Base-by-base conservation (phyloP, 805 yeast species). In the Clavispora vitiphila region DNA sequence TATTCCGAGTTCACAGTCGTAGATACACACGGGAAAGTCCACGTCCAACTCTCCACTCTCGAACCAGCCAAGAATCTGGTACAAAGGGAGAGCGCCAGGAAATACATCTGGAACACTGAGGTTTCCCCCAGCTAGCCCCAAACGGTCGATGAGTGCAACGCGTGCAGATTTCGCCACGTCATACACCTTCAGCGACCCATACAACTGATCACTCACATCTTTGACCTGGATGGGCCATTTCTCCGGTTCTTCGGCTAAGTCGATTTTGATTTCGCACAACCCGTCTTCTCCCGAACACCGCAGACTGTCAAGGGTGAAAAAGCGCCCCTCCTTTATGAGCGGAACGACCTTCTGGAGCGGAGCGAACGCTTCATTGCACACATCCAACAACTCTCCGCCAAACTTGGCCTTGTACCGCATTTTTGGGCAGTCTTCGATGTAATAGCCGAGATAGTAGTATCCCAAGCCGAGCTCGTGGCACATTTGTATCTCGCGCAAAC, bases 351-450 rank as follows among this genome's bases (percentile, higher is more conserved):
- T 46, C 3, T 61, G 55, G 10, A 76, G 47, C 9, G 70, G 66
- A 18, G 71, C 64, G 51, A 65, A 81, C 20, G 63, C 58, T 37
- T 69, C 66, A 38, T 69, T 74, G 42, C 72, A 63, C 12, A 79
- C 60, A 54, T 85, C 89, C 35, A 83, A 57, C 4, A 85, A 53
- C 49, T 83, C 84, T 4, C 90, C 93, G 1, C 91, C 91, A 60
- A 83, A 88, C 46, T 78, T 76, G 21, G 74, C 78, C 61, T 89
- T 89, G 56, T 90, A 90, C 36, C 67, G 70, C 96, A 89, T 88
- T 60, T 89, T 89, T 1, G 66, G 70, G 58, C 96, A 86, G 49
- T 83, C 89, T 4, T 80, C 80, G 35, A 87, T 79, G 55, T 81
- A 89, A 50, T 79, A 86, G 0, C 97, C 97, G 62, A 89, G 56